Base-by-base conservation (phyloP, 805 yeast genomes). In the Komagataella mondaviorum region DNA sequence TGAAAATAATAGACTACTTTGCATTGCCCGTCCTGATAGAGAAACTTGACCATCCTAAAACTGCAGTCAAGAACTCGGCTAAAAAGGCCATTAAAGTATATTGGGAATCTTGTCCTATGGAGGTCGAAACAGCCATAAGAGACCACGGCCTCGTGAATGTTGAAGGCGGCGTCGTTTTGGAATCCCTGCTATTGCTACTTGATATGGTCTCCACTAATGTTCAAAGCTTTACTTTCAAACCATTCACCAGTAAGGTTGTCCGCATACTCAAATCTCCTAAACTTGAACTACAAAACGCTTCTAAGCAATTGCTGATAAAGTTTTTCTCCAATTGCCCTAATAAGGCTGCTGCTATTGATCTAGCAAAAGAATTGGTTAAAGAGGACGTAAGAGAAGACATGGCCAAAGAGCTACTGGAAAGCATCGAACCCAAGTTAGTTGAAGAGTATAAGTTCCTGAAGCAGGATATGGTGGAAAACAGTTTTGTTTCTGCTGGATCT, bases 21-120 rank as follows among this genome's bases (percentile, higher is more conserved):
- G 73, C 77, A 2, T 60, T 81, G 4, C 85, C 85, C 1, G 69
- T 77, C 6, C 56, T 81, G n/a, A 61, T 80, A 10, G 69, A 69
- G 48, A 64, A 73, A 44, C 60, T 81, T 39, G 70, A 71, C 5
- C 80, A 75, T 53, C 55, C 66, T 1, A 73, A 68, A 48, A 48
- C 64, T 0, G 57, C 66, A 10, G 59, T 71, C 3, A 67, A 65
- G 49, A 58, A 63, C n/a, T 70, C 78, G 1, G 76, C 85, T 0
- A 71, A 68, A 51, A 70, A 71, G 50, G 76, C 83, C 0, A 59
- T 80, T 39, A 76, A 75, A 53, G 76, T 75, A 0, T 79, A 72
- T 55, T 78, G 83, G 80, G 66, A 75, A 22, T 70, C 75, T n/a
- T 67, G 76, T 1, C 77, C 81, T 0, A 56, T 61, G 2, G 70